Percentiles rank a stretch among this genome's conserved stretches.
phyloP scores from a whole-genome alignment of 768 basidiomycete species.

The Tubosaeta sp. region DNA sequence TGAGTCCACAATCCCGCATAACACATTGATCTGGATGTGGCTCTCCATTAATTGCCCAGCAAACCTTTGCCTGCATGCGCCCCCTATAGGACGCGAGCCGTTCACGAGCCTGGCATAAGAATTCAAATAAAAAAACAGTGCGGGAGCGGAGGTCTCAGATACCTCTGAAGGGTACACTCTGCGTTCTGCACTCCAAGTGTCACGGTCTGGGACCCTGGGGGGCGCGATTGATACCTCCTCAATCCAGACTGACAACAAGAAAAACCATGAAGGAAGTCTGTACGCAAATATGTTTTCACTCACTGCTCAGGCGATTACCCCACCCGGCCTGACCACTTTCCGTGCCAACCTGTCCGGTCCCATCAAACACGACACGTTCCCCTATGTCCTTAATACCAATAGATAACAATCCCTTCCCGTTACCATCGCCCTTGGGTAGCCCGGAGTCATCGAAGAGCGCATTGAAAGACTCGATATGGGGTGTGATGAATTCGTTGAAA shows the following conservation, averaged over 20 bases:
- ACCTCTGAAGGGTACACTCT: constrained; percentile 90
- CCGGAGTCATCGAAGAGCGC: constrained; percentile 92
- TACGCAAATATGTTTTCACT: constrained; percentile 31
- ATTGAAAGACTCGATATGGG: constrained; percentile 96
- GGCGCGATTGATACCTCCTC: constrained; percentile 77
- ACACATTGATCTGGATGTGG: constrained; percentile 65
- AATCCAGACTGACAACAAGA: constrained; percentile 72
- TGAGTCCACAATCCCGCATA: constrained; percentile 80
- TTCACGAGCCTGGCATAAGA: constrained; percentile 71
- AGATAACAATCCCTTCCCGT: constrained; percentile 75
- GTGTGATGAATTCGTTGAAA: constrained; percentile 88
- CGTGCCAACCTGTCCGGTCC: constrained; percentile 48
- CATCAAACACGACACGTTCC: constrained; percentile 91
- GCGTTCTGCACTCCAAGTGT: constrained; percentile 67
- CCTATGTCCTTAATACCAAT: constrained; percentile 81
- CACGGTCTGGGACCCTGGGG: constrained; percentile 85
- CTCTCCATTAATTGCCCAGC: constrained; percentile 70
- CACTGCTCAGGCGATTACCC: constrained; percentile 86
- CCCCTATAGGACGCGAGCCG: constrained; percentile 89
- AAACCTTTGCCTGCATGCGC: constrained; percentile 80
- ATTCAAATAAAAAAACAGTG: constrained; percentile 7
- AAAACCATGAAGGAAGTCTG: constrained; percentile 4
- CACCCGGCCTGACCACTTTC: constrained; percentile 53
- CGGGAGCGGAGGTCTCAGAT: constrained; percentile 8
- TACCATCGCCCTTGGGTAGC: constrained; percentile 65